Base-by-base conservation (phyloP, 257 asterid genomes). In the Vinca minor region DNA sequence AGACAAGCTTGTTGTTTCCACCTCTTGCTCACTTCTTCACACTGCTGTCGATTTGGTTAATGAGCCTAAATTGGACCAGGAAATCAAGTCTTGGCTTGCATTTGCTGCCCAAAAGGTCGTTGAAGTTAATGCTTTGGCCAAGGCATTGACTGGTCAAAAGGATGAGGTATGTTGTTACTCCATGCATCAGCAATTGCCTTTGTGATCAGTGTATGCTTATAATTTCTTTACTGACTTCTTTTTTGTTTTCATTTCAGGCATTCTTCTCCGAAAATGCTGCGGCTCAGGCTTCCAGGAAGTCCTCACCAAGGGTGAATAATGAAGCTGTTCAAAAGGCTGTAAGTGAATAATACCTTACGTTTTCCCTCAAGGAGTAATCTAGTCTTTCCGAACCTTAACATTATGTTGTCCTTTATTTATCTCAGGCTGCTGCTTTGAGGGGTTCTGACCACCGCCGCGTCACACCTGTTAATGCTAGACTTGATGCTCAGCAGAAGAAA, bases 371-470 rank as follows among this genome's bases (percentile, higher is more conserved):
- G 28, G 4, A 5, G 39, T 26, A 23, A 44, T 2, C 42, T 46
- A 64, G 26, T 13, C 4, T 47, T 66, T 45, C 47, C 63, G 41
- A 59, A 14, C 26, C 26, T 62, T 14, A 61, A 28, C 34, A 28
- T 41, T 4, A 42, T 15, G 14, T 55, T 8, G 32, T 42, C 21
- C 38, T 39, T 23, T 31, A 4, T 38, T 23, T 23, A 35, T 70
- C 49, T 52, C 71, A 88, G 96, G 82, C 83, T 72, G 88, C 96
- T 77, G 97, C 93, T 41, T 77, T 92, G 80, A 83, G 73, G 84
- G 97, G 91, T 50, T 92, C 96, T 74, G 98, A 92, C 64, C 96
- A 92, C 74, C 96, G 97, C 21, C 98, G 98, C 73, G 87, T 94
- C 14, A 89, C 96, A 69, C 80, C 85, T 76, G 98, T 92, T 57